phyloP scores from a whole-genome alignment of 805 yeast genomes.

The Maudiozyma serrabonitensis region DNA sequence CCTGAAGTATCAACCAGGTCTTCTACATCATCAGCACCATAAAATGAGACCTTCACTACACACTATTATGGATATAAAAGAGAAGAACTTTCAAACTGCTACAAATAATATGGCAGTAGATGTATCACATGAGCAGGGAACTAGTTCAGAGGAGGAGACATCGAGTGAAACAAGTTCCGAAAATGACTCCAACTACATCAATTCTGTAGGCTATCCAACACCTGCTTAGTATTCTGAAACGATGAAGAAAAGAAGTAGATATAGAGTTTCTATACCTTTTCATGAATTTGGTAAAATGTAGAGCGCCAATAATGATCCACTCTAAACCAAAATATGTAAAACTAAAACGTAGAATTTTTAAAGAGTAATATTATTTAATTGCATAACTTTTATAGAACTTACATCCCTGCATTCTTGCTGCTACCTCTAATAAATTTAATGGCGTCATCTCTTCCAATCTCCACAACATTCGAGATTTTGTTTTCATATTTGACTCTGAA shows the following conservation, averaged over 20 bases:
- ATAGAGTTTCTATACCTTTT: background rate
- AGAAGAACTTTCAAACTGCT: background rate
- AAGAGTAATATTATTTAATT: background rate
- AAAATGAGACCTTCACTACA: background rate
- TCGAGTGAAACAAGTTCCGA: background rate
- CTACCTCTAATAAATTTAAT: constrained; percentile 69
- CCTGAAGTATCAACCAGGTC: background rate
- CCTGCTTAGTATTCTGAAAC: background rate
- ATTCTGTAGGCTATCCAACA: background rate
- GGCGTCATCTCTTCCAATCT: constrained; percentile 65
- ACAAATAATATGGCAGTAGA: background rate
- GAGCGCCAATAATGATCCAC: too few species aligned
- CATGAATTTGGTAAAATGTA: background rate
- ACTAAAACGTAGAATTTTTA: background rate
- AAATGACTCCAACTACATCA: background rate
- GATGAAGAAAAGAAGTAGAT: too few species aligned
- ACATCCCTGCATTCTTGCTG: constrained; percentile 11
- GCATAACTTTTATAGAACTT: background rate
- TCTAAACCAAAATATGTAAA: too few species aligned
- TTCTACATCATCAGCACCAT: background rate
- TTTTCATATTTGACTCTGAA: constrained; percentile 81
- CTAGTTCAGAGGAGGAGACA: background rate
- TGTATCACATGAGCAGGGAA: background rate
- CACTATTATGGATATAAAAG: background rate
- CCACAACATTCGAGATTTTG: constrained; percentile 69